Percentiles rank a stretch among this genome's conserved stretches.
phyloP scores from a whole-genome alignment of 805 yeast species.

The Nakazawaea wickerhamii region DNA sequence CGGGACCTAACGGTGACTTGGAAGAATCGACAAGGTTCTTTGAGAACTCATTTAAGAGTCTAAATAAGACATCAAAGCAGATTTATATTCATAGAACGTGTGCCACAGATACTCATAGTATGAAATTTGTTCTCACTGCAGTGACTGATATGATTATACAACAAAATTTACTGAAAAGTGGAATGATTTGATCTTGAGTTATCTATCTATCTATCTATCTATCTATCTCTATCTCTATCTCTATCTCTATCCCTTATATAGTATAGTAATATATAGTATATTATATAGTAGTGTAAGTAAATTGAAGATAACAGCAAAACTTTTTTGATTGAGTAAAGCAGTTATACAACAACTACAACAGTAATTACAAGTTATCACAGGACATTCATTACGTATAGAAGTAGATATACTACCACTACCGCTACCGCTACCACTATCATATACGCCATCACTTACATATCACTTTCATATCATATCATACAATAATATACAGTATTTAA shows the following conservation, averaged over 20 bases:
- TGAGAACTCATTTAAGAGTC: constrained; percentile 56
- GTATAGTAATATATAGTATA: no score
- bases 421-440: not conserved
- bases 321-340: no score
- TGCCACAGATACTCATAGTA: constrained; percentile 87
- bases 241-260: not conserved
- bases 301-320: not conserved
- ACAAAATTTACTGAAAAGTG: constrained; percentile 73
- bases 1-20: constrained; percentile 57
- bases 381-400: no score
- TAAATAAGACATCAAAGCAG: constrained; percentile 64
- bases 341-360: no score
- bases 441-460: no score
- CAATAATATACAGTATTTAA: not conserved
- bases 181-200: constrained; percentile 51
- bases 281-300: not conserved
- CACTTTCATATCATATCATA: not conserved
- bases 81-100: constrained; percentile 90
- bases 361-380: no score
- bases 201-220: not conserved
- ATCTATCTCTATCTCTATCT: not conserved
- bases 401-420: not conserved
- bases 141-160: constrained; percentile 89
- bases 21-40: constrained; percentile 68
- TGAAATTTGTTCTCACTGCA: constrained; percentile 87